Conservation (phyloP, 805 yeast species). For the Zygoascus ofunaensis region DNA sequence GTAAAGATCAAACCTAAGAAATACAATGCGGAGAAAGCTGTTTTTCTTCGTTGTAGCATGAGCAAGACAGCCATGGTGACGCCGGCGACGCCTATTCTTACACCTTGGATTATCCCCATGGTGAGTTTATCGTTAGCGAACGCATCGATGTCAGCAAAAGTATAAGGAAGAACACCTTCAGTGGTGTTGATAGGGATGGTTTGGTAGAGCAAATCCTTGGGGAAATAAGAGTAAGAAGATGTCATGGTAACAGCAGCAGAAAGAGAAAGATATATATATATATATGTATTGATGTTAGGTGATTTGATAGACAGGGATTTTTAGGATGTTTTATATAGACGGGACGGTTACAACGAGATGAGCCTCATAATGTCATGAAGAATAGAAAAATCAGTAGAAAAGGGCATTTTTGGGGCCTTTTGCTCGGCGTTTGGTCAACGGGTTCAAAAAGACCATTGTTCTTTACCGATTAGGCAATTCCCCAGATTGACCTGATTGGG, state of each 20-base stretch:
- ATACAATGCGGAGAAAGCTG: slow-evolving; percentile 71
- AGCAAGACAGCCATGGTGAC: slow-evolving; percentile 35
- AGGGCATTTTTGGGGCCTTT: too few species aligned
- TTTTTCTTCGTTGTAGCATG: slow-evolving; percentile 41
- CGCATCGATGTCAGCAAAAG: slow-evolving; percentile 8
- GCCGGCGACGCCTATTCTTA: slow-evolving; percentile 46
- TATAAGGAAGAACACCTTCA: slow-evolving; percentile 6
- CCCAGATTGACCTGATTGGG: neutral
- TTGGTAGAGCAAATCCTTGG: slow-evolving; percentile 5
- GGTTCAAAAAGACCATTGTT: neutral
- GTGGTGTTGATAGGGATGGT: slow-evolving; percentile 6
- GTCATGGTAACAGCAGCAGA: neutral
- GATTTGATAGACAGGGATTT: too few species aligned
- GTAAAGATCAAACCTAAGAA: slow-evolving; percentile 48
- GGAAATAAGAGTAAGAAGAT: slow-evolving; percentile 2
- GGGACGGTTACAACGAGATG: too few species aligned
- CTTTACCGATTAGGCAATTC: neutral
- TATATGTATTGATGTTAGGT: too few species aligned
- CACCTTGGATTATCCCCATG: slow-evolving; percentile 42
- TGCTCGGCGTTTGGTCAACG: too few species aligned
- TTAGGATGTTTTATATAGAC: too few species aligned
- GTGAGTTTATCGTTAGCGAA: slow-evolving; percentile 3
- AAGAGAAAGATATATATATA: too few species aligned
- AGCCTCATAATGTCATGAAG: too few species aligned
- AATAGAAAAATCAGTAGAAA: too few species aligned